phyloP scores from a whole-genome alignment of 2,329 filamentous ascomycete genomes.

The Trichoderma oligosporum region DNA sequence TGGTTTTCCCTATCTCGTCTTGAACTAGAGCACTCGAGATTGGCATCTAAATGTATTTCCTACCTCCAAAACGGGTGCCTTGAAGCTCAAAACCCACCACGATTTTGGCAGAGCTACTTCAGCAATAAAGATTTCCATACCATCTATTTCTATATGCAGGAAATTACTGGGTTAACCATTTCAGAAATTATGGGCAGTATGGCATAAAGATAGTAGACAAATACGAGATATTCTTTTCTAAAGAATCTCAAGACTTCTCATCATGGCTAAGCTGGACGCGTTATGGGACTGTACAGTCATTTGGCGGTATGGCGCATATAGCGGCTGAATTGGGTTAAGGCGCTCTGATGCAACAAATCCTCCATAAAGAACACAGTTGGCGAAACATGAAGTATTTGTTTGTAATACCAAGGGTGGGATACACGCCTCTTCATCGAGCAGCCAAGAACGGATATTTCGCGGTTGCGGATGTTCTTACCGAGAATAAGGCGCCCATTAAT shows the following conservation, averaged over 20 bases:
- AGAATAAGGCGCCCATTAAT: not conserved
- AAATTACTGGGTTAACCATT: not conserved
- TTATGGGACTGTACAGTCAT: not conserved
- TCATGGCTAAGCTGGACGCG: not conserved
- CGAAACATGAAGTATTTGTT: not conserved
- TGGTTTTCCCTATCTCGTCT: not conserved
- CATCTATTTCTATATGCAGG: not conserved
- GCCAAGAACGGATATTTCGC: not conserved
- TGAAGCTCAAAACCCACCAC: not conserved
- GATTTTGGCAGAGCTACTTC: too few relatives aligned
- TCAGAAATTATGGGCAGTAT: not conserved
- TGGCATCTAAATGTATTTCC: not conserved
- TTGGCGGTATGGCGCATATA: not conserved
- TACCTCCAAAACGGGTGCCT: not conserved
- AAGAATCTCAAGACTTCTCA: not conserved
- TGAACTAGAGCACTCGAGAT: not conserved
- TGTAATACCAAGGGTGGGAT: accelerated
- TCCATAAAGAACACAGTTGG: not conserved
- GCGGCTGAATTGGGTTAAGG: not conserved
- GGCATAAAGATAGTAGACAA: not conserved
- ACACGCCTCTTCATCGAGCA: not conserved
- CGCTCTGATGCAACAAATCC: not conserved
- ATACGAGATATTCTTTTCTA: not conserved
- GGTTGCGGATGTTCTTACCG: not conserved
- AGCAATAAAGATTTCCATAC: not conserved